Conservation (phyloP, 163 green algal species). For the Volvox carteri region DNA sequence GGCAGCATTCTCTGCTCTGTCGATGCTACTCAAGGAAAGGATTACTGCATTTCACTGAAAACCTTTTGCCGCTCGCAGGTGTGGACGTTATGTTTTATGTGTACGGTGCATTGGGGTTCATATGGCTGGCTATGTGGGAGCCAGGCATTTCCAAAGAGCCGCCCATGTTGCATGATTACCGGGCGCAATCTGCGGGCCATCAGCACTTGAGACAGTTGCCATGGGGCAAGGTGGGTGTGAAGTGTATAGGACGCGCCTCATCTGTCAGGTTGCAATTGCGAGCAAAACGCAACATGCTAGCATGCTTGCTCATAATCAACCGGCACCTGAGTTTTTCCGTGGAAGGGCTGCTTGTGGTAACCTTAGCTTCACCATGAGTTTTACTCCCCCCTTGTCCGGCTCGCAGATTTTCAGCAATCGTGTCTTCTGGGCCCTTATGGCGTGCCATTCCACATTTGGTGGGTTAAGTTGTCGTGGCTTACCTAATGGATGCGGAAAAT, state of each 20-base stretch:
- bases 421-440: slow-evolving; percentile 51
- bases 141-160: slow-evolving; percentile 45
- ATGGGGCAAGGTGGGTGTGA: slow-evolving; percentile 38
- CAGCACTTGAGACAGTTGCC: slow-evolving; percentile 46
- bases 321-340: too few relatives aligned
- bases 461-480: too few relatives aligned
- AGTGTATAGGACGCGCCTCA: neutral
- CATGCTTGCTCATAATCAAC: too few relatives aligned
- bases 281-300: too few relatives aligned
- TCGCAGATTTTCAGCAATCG: slow-evolving; percentile 50
- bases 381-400: neutral
- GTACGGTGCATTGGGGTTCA: slow-evolving; percentile 56
- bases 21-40: too few relatives aligned
- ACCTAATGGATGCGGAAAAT: too few relatives aligned
- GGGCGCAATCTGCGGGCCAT: neutral
- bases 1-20: too few relatives aligned
- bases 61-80: neutral
- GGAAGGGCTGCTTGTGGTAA: too few relatives aligned
- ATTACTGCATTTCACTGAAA: too few relatives aligned
- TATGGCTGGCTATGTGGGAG: slow-evolving; percentile 60
- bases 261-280: neutral
- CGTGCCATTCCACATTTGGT: slow-evolving; percentile 60
- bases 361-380: too few relatives aligned
- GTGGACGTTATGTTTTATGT: slow-evolving; percentile 57
- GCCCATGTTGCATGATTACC: slow-evolving; percentile 31